Percentiles rank a stretch among this genome's conserved stretches.
These are phyloP conservation scores for Globisporangium nagaii DNA, from an alignment of 352 stramenopile species.

Conservation along the genomic window DNA sequence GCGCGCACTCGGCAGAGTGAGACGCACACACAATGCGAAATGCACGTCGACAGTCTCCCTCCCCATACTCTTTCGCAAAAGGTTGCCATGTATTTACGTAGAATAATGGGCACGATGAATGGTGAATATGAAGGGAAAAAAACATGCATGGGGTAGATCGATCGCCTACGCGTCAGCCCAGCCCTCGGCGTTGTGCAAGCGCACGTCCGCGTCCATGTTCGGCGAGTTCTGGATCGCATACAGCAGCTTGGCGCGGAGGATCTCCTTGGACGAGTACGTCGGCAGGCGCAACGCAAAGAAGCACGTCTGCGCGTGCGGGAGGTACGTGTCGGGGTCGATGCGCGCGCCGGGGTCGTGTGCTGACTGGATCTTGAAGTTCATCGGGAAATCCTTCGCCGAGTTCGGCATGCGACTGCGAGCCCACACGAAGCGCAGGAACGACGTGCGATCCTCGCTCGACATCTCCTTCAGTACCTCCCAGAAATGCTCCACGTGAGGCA, in stretches of 20 bases:
- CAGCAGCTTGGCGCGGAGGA: slow-evolving; percentile 80
- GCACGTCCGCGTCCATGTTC: slow-evolving; percentile 93
- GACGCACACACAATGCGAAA: too few species aligned
- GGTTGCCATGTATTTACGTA: too few species aligned
- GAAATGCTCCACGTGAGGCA: slow-evolving; percentile 91
- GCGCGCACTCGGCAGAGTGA: too few species aligned
- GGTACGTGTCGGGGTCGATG: slow-evolving; percentile 82
- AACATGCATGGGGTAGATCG: too few species aligned
- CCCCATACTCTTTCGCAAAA: too few species aligned
- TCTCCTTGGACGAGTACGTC: slow-evolving; percentile 90
- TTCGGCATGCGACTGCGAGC: slow-evolving; percentile 95
- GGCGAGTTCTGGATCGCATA: slow-evolving; percentile 95
- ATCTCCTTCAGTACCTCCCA: slow-evolving; percentile 97
- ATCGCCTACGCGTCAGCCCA: slow-evolving; percentile 80
- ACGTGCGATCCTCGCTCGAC: slow-evolving; percentile 91
- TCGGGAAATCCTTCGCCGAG: slow-evolving; percentile 96
- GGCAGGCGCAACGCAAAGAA: slow-evolving; percentile 98
- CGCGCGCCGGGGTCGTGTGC: slow-evolving; percentile 75
- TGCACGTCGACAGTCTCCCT: too few species aligned
- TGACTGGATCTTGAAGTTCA: slow-evolving; percentile 92
- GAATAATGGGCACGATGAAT: too few species aligned
- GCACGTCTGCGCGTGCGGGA: slow-evolving; percentile 98
- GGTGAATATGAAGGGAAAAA: neutral
- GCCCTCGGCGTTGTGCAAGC: slow-evolving; percentile 89
- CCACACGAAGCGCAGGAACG: slow-evolving; percentile 98